These are phyloP conservation scores for Fraxinus angustifolia DNA, from an alignment of 305 asterid genomes.

Conservation along the genomic window DNA sequence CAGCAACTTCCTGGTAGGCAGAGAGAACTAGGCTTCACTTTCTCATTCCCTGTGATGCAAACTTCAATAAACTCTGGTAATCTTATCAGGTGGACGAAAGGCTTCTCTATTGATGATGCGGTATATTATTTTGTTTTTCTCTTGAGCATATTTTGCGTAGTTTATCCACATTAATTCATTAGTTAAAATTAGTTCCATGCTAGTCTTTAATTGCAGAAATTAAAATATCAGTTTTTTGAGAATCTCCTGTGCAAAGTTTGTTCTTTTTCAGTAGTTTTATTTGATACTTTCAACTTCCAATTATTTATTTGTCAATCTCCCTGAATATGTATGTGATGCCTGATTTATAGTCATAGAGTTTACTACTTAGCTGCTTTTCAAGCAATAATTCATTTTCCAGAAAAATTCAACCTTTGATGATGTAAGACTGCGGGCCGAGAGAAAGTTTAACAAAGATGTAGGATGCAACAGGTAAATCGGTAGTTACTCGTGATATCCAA, in stretches of 20 bases:
- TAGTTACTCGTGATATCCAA: not conserved
- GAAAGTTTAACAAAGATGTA: not conserved
- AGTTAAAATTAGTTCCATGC: not conserved
- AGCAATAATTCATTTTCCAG: not conserved
- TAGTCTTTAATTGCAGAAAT: not conserved
- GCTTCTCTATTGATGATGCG: slow-evolving; percentile 76
- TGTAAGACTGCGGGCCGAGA: not conserved
- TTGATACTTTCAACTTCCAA: not conserved
- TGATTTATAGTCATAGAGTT: not conserved
- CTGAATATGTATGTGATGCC: not conserved
- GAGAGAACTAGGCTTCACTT: slow-evolving; percentile 88
- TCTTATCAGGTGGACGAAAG: slow-evolving; percentile 88
- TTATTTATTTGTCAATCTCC: not conserved
- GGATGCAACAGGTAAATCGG: not conserved
- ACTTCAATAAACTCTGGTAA: slow-evolving; percentile 74
- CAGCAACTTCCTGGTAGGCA: slow-evolving; percentile 62
- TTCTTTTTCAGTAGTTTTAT: not conserved
- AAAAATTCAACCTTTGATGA: not conserved
- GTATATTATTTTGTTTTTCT: slow-evolving; percentile 30
- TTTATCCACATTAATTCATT: not conserved
- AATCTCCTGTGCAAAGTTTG: not conserved
- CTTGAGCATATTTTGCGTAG: slow-evolving; percentile 9
- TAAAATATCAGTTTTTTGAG: not conserved
- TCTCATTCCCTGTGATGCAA: slow-evolving; percentile 94
- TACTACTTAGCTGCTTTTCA: not conserved